Evolutionary conservation across 768 basidiomycete genomes (phyloP), one percentile per base, ranked within the genome.

Genomic region (Calvatia gigantea): DNA sequence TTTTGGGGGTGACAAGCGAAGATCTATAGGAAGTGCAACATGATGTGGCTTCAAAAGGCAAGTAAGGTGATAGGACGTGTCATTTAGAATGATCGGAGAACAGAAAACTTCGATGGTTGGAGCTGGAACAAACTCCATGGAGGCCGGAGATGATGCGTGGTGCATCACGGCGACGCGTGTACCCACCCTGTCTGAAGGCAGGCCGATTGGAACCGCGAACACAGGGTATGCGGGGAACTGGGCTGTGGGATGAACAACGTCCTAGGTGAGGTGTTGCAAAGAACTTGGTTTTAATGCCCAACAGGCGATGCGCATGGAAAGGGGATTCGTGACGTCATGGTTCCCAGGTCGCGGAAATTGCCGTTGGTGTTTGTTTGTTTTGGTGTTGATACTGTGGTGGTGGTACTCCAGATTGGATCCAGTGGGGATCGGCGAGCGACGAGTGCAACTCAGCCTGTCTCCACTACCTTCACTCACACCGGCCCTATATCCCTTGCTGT

Each of bases 321-420:
- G 19, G 50, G 42, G 6, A 29, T n/a, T 29, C n/a, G 59, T 72
- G 71, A 70, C 61, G 58, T 69, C 67, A 73, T 58, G n/a, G 32
- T 64, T 71, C 69, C n/a, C 72, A 71, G 66, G 65, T 49, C 27
- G 31, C 51, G 51, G 35, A 32, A 32, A 29, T 33, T 14, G 43
- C 37, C 38, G 23, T 23, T 35, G 39, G 19, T 42, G 50, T 39
- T 55, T 35, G 46, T 55, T 55, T 39, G 54, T 55, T 47, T 44
- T 55, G 17, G 35, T 46, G 51, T 19, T 35, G 29, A 23, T 35
- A 38, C 48, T 54, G 52, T 23, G 52, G 42, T 44, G 41, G 54
- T 32, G 49, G 54, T 17, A 39, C n/a, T n/a, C n/a, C 54, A 48
- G 46, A 56, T 56, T 48, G 52, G 43, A 45, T 54, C 54, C 46